Percentiles rank a stretch among this genome's conserved stretches.
phyloP scores from a whole-genome alignment of 805 yeast genomes.

The Metschnikowia anglica region DNA sequence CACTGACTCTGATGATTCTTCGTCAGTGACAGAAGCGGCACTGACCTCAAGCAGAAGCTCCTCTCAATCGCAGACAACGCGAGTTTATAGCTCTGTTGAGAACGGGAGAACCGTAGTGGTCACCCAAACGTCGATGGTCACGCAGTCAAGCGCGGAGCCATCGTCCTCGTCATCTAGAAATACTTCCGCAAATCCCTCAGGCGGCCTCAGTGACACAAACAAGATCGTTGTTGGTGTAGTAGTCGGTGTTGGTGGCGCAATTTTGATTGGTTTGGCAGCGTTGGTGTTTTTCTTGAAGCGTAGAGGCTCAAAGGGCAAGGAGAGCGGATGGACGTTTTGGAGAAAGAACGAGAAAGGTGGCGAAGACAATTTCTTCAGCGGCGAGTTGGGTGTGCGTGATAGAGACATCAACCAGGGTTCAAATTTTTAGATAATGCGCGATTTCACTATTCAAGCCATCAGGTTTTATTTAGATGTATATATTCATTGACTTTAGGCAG shows the following conservation, averaged over 20 bases:
- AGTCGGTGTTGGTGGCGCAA: conserved; percentile 47
- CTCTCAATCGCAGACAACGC: conserved; percentile 24
- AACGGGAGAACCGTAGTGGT: conserved; percentile 40
- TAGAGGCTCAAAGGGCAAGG: conserved; percentile 29
- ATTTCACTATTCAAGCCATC: not conserved
- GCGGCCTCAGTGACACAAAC: conserved; percentile 43
- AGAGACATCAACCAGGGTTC: conserved; percentile 48
- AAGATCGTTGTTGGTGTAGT: conserved; percentile 48
- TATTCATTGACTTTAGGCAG: not conserved
- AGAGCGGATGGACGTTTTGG: conserved; percentile 48
- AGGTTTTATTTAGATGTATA: not conserved
- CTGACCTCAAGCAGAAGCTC: not conserved
- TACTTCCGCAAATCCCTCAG: conserved; percentile 17
- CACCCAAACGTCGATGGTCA: conserved; percentile 37
- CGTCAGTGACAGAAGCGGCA: not conserved
- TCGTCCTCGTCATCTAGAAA: conserved; percentile 24
- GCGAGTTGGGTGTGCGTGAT: conserved; percentile 49
- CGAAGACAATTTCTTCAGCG: conserved; percentile 40
- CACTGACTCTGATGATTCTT: not conserved
- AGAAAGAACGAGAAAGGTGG: conserved; percentile 44
- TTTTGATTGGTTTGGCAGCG: conserved; percentile 36
- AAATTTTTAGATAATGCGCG: conserved; percentile 30
- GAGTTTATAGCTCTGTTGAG: conserved; percentile 28
- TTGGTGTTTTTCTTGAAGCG: conserved; percentile 36
- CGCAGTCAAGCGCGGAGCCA: conserved; percentile 25